Evolutionary conservation across 345 rosid genomes (phyloP).

Genomic region (Camelina sativa): DNA sequence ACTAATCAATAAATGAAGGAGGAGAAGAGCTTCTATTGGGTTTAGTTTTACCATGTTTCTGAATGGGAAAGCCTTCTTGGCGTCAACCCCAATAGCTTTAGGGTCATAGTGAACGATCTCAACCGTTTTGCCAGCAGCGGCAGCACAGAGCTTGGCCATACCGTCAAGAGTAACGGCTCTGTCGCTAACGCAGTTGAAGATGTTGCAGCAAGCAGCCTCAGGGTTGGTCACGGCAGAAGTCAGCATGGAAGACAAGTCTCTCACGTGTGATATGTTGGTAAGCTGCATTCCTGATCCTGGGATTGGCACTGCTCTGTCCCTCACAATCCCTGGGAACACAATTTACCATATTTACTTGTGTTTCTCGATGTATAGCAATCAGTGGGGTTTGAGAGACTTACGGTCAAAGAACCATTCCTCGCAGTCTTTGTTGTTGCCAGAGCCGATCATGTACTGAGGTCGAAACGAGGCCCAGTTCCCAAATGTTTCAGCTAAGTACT

Average conservation of each 20-base stretch:
- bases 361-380: not conserved
- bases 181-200: constrained; percentile 90
- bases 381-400: constrained; percentile 35
- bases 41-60: constrained; percentile 71
- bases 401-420: constrained; percentile 99
- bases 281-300: constrained; percentile 97
- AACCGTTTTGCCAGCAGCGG: constrained; percentile 74
- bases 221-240: constrained; percentile 76
- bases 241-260: constrained; percentile 90
- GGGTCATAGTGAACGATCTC: constrained; percentile 91
- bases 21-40: constrained; percentile 4
- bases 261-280: constrained; percentile 79
- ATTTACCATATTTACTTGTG: not conserved
- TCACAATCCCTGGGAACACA: constrained; percentile 68
- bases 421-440: constrained; percentile 97
- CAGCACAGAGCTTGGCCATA: constrained; percentile 91
- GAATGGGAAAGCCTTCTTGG: constrained; percentile 95
- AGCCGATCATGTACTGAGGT: constrained; percentile 96
- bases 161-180: constrained; percentile 94
- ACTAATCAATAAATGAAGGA: not conserved
- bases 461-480: constrained; percentile 77
- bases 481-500: constrained; percentile 68
- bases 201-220: constrained; percentile 65
- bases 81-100: constrained; percentile 76
- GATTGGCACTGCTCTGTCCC: constrained; percentile 84